These are phyloP conservation scores for Claviceps sp. DNA, from an alignment of 2,329 filamentous ascomycete genomes.

Conservation along the genomic window DNA sequence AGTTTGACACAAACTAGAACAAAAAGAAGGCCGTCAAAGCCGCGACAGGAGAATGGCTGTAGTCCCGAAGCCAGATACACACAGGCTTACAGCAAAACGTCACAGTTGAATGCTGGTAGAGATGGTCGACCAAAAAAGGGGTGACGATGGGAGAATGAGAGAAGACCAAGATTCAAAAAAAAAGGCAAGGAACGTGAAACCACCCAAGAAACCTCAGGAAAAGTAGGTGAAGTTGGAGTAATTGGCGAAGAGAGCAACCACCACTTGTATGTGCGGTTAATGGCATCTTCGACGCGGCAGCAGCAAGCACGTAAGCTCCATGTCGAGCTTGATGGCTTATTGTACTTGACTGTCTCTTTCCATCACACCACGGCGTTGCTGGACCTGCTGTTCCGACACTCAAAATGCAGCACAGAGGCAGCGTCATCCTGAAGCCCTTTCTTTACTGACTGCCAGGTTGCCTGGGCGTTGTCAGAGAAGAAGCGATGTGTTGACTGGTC, in stretches of 20 bases:
- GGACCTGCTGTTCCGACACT: not conserved
- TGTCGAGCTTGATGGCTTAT: not conserved
- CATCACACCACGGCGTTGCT: not conserved
- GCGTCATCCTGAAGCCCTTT: not conserved
- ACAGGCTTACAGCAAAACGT: conserved; percentile 3
- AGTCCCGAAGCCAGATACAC: conserved; percentile 2
- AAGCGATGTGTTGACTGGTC: not conserved
- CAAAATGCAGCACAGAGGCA: not conserved
- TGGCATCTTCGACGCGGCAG: conserved; percentile 1
- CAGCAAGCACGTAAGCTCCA: not conserved
- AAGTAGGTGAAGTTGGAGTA: not conserved
- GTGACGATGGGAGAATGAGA: conserved; percentile 3
- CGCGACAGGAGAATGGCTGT: conserved; percentile 3
- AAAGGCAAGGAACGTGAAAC: not conserved
- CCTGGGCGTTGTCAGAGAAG: not conserved
- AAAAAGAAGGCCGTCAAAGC: conserved; percentile 7
- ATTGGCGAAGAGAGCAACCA: conserved; percentile 2
- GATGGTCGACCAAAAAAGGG: conserved; percentile 7
- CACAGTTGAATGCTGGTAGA: conserved; percentile 5
- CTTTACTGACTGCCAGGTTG: not conserved
- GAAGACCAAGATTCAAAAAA: conserved; percentile 1
- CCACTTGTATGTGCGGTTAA: not conserved
- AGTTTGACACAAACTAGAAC: conserved; percentile 4
- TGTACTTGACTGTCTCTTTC: not conserved
- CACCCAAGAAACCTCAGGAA: not conserved